Conservation (phyloP, 2,329 filamentous ascomycete genomes). For the Plectosphaerella cucumerina region DNA sequence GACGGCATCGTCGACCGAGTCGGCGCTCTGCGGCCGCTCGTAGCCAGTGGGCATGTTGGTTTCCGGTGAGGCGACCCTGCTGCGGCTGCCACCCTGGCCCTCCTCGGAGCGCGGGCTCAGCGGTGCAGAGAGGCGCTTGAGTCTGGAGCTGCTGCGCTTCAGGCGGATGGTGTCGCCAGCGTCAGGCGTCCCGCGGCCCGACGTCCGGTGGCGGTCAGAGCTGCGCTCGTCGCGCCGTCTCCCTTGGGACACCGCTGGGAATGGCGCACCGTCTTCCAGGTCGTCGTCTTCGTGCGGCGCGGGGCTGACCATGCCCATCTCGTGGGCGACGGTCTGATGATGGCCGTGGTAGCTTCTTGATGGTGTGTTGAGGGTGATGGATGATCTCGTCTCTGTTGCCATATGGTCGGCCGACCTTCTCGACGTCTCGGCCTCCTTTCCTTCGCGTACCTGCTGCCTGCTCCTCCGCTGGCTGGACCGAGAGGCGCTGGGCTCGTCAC, state of each 20-base stretch:
- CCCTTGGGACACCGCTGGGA: constrained; percentile 62
- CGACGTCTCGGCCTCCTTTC: not conserved
- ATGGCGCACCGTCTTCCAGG: constrained; percentile 64
- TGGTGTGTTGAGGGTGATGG: not conserved
- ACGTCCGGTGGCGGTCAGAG: constrained; percentile 40
- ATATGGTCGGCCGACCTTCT: constrained; percentile 19
- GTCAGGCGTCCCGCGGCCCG: constrained; percentile 46
- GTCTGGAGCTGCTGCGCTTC: constrained; percentile 53
- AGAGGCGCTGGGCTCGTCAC: constrained; percentile 23
- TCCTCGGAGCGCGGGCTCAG: constrained; percentile 37
- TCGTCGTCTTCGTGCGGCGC: constrained; percentile 21
- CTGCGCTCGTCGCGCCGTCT: constrained; percentile 47
- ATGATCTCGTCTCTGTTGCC: not conserved
- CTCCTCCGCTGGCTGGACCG: constrained; percentile 3
- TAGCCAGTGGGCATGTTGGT: constrained; percentile 46
- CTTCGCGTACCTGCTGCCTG: constrained; percentile 11
- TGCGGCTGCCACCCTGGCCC: constrained; percentile 7
- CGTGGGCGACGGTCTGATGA: not conserved
- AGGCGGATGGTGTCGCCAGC: constrained; percentile 36
- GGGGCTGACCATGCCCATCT: not conserved
- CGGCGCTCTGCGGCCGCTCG: constrained; percentile 71
- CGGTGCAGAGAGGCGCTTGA: constrained; percentile 54
- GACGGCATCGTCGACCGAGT: constrained; percentile 86
- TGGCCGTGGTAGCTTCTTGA: constrained; percentile 1
- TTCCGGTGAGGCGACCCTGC: constrained; percentile 18